Evolutionary conservation across 805 yeast species (phyloP).

Genomic region (Candida morakotiae): DNA sequence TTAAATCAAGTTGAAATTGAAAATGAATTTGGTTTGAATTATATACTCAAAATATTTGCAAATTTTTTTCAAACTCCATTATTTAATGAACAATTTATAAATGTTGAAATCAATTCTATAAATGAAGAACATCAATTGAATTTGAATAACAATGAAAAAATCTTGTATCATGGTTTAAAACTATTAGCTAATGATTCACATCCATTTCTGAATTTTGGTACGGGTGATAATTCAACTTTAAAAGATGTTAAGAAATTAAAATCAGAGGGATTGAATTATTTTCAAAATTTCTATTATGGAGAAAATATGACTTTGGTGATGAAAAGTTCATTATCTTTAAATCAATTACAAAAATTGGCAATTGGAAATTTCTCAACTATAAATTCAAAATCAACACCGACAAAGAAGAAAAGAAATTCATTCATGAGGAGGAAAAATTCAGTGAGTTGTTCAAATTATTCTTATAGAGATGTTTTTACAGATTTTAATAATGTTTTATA

Average conservation of each 20-base stretch:
- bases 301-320: slow-evolving; percentile 55
- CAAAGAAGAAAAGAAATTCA: not conserved
- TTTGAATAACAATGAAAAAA: slow-evolving; percentile 37
- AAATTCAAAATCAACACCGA: not conserved
- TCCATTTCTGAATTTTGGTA: slow-evolving; percentile 59
- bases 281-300: slow-evolving; percentile 37
- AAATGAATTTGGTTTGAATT: slow-evolving; percentile 39
- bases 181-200: slow-evolving; percentile 44
- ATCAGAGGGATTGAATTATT: slow-evolving; percentile 35
- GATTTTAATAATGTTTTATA: slow-evolving; percentile 22
- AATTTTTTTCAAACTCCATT: slow-evolving; percentile 49
- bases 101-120: slow-evolving; percentile 55
- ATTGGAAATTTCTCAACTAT: slow-evolving; percentile 38
- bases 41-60: slow-evolving; percentile 46
- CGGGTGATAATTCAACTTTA: slow-evolving; percentile 59
- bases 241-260: slow-evolving; percentile 30
- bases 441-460: not conserved
- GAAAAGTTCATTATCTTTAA: slow-evolving; percentile 64
- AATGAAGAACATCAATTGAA: slow-evolving; percentile 68
- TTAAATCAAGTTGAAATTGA: slow-evolving; percentile 22
- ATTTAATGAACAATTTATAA: slow-evolving; percentile 39
- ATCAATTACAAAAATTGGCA: slow-evolving; percentile 51
- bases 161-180: slow-evolving; percentile 56
- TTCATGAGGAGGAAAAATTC: not conserved
- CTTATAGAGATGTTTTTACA: slow-evolving; percentile 6